phyloP scores from a whole-genome alignment of 768 basidiomycete genomes.

The Glaciozyma martinii region DNA sequence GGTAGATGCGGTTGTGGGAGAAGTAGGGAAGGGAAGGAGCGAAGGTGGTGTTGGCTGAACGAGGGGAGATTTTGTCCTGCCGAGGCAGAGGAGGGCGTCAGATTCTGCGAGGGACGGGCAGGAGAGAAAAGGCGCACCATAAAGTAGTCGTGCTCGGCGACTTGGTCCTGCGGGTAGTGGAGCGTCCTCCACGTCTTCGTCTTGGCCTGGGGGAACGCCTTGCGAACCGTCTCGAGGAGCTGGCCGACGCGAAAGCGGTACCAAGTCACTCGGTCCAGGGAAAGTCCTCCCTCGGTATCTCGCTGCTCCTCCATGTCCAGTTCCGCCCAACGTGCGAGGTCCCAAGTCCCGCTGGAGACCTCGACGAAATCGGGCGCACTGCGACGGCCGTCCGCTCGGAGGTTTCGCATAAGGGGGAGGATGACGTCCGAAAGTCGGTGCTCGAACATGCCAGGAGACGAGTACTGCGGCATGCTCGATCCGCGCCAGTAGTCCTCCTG shows the following conservation, averaged over 20 bases:
- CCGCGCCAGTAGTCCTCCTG: conserved; percentile 34
- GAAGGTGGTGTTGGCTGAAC: not conserved
- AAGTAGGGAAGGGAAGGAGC: conserved; percentile 18
- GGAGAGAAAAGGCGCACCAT: conserved; percentile 19
- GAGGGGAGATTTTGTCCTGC: conserved; percentile 29
- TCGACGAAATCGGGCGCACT: conserved; percentile 35
- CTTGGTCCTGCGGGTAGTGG: conserved; percentile 30
- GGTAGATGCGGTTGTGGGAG: conserved; percentile 29
- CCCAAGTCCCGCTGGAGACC: conserved; percentile 31
- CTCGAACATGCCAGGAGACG: conserved; percentile 32
- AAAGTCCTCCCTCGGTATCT: conserved; percentile 20
- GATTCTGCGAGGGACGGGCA: not conserved
- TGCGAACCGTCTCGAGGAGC: conserved; percentile 24
- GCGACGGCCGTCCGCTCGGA: conserved; percentile 28
- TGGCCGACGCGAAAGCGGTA: conserved; percentile 26
- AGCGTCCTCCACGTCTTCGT: conserved; percentile 27
- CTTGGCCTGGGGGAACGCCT: conserved; percentile 29
- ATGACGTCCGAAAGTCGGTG: conserved; percentile 30
- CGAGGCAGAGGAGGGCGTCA: not conserved
- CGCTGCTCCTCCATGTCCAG: conserved; percentile 20
- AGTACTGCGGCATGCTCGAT: conserved; percentile 28
- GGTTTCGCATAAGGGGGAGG: conserved; percentile 27
- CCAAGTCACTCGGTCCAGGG: conserved; percentile 31
- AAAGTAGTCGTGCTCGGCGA: conserved; percentile 34
- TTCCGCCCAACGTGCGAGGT: conserved; percentile 34